Conservation (phyloP, 1,284 basidiomycete genomes). For the Meira nashicola region DNA sequence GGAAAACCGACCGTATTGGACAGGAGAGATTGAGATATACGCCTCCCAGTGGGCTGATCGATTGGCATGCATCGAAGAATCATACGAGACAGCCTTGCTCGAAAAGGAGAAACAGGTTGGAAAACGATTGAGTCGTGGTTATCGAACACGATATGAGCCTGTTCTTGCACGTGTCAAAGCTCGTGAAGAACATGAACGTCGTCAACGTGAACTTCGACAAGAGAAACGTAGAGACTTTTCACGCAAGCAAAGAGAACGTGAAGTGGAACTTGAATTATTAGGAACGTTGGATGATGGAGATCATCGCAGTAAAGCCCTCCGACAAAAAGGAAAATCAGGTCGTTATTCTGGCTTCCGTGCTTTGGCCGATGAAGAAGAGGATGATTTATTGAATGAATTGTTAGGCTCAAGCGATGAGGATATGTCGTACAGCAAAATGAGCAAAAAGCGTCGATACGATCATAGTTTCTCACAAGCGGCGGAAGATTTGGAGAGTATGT, state of each 20-base stretch:
- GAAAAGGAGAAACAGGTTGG: slow-evolving; percentile 30
- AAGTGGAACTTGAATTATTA: slow-evolving; percentile 47
- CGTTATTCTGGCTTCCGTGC: not conserved
- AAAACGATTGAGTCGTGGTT: slow-evolving; percentile 32
- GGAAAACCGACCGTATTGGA: slow-evolving; percentile 41
- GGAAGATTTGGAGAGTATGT: not conserved
- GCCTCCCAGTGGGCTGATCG: slow-evolving; percentile 26
- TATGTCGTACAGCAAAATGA: slow-evolving; percentile 23
- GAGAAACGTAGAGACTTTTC: slow-evolving; percentile 22
- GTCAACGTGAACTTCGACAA: slow-evolving; percentile 19
- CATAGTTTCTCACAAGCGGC: not conserved
- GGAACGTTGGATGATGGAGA: slow-evolving; percentile 37
- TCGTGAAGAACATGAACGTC: slow-evolving; percentile 26
- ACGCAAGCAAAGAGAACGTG: slow-evolving; percentile 32
- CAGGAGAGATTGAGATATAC: slow-evolving; percentile 38
- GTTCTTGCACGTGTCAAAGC: slow-evolving; percentile 27
- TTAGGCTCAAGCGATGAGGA: not conserved
- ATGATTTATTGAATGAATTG: not conserved
- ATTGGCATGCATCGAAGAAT: slow-evolving; percentile 28
- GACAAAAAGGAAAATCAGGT: slow-evolving; percentile 6
- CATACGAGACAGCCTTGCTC: slow-evolving; percentile 19
- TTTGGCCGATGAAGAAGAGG: slow-evolving; percentile 1
- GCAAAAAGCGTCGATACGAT: slow-evolving; percentile 14
- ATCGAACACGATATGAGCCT: slow-evolving; percentile 37
- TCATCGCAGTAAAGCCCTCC: slow-evolving; percentile 14